These are phyloP conservation scores for Strobilomyces confusus DNA, from an alignment of 768 basidiomycete species.

Conservation along the genomic window DNA sequence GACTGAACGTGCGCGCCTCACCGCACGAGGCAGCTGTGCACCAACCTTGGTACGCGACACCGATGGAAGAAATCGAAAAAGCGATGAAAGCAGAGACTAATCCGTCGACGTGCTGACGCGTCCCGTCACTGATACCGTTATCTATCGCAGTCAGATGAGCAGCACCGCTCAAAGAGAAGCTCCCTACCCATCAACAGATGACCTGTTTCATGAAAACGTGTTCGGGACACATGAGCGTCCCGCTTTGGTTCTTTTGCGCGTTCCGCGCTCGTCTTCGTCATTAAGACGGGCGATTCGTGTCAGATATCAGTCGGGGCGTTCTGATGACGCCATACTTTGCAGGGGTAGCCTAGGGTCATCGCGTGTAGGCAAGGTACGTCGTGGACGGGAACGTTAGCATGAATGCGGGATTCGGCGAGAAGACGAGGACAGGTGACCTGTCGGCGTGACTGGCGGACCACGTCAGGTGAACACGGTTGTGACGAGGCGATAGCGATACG, in stretches of 20 bases:
- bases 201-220: slow-evolving; percentile 14
- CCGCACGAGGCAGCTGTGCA: background rate
- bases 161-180: background rate
- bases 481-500: slow-evolving; percentile 16
- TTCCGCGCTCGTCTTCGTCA: background rate
- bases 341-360: background rate
- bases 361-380: background rate
- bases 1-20: background rate
- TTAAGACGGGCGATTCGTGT: background rate
- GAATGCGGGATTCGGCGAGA: background rate
- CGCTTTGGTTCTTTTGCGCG: background rate
- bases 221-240: slow-evolving; percentile 11
- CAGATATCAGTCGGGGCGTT: background rate
- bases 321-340: background rate
- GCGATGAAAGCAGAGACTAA: background rate
- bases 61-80: background rate
- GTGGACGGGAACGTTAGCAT: background rate
- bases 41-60: background rate
- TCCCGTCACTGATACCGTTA: background rate
- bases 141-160: slow-evolving; percentile 10
- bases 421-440: slow-evolving; percentile 12
- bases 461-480: slow-evolving; percentile 19
- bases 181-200: slow-evolving; percentile 1
- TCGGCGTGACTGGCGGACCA: background rate
- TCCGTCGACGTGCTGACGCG: background rate